A percentile compares a stretch with the other conserved stretches of the same genome.
phyloP scores from a whole-genome alignment of 305 asterid genomes.

The Fraxinus platypoda region DNA sequence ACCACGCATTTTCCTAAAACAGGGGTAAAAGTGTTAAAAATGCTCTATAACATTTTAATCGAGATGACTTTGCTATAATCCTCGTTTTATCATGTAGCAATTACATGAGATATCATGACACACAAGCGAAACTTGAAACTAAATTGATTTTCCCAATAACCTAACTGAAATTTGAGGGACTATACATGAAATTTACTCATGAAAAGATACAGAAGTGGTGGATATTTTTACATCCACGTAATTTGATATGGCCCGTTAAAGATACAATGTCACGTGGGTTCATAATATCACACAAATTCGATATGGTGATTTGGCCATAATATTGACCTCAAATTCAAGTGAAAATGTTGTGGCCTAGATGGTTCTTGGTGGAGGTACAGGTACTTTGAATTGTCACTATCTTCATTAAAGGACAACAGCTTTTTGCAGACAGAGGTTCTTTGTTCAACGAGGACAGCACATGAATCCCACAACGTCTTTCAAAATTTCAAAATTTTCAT shows the following conservation, averaged over 20 bases:
- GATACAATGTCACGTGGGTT: constrained; percentile 33
- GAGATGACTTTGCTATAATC: too few relatives aligned
- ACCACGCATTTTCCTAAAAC: too few relatives aligned
- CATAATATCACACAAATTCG: constrained; percentile 6
- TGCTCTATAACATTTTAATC: too few relatives aligned
- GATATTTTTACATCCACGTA: constrained; percentile 46
- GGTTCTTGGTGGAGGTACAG: background rate
- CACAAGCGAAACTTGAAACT: background rate
- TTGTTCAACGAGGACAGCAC: too few relatives aligned
- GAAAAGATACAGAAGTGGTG: constrained; percentile 29
- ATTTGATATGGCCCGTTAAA: constrained; percentile 33
- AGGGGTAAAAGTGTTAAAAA: too few relatives aligned
- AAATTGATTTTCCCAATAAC: background rate
- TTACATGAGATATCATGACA: too few relatives aligned
- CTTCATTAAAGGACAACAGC: background rate
- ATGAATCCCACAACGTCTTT: too few relatives aligned
- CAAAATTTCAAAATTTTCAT: too few relatives aligned
- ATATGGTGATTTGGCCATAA: background rate
- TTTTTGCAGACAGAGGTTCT: background rate
- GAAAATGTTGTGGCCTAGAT: constrained; percentile 1
- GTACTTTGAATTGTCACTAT: background rate
- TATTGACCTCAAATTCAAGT: background rate
- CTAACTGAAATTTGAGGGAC: background rate
- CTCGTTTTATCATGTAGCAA: too few relatives aligned
- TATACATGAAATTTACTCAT: background rate